A percentile compares a stretch with the other conserved stretches of the same genome.
Conservation (phyloP, 1,284 basidiomycete genomes). For the Malassezia obtusa region DNA sequence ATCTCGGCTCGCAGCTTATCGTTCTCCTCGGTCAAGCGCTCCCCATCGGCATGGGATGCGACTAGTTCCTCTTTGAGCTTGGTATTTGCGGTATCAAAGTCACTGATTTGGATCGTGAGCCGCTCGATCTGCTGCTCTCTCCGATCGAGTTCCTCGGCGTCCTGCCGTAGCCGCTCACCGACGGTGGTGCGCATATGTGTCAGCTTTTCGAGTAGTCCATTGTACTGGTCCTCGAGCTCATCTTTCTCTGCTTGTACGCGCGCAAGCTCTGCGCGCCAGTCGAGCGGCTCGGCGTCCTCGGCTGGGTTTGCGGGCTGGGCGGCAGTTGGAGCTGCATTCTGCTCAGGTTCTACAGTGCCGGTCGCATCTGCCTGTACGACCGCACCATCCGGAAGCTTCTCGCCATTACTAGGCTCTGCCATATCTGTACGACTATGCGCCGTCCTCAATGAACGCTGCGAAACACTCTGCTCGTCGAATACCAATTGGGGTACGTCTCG, state of each 20-base stretch:
- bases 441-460: too few relatives aligned
- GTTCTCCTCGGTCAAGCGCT: conserved; percentile 22
- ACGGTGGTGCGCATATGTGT: conserved; percentile 85
- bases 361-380: too few relatives aligned
- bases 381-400: background rate
- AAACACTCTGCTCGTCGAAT: too few relatives aligned
- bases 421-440: background rate
- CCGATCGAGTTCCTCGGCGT: conserved; percentile 56
- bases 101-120: conserved; percentile 18
- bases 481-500: too few relatives aligned
- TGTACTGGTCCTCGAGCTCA: conserved; percentile 70
- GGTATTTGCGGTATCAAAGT: background rate
- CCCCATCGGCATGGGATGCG: conserved; percentile 22
- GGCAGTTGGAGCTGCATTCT: too few relatives aligned
- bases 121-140: conserved; percentile 40
- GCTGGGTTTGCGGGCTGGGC: too few relatives aligned
- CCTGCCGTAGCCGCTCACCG: conserved; percentile 86
- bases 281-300: background rate
- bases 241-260: conserved; percentile 64
- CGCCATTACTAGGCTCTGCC: background rate
- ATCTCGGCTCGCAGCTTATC: conserved; percentile 25
- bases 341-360: too few relatives aligned
- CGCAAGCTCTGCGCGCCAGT: conserved; percentile 18
- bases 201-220: conserved; percentile 72
- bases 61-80: conserved; percentile 27